A percentile compares a stretch with the other conserved stretches of the same genome.
These are phyloP conservation scores for Fusarium sp. DNA, from an alignment of 2,329 filamentous ascomycete genomes.

Conservation along the genomic window DNA sequence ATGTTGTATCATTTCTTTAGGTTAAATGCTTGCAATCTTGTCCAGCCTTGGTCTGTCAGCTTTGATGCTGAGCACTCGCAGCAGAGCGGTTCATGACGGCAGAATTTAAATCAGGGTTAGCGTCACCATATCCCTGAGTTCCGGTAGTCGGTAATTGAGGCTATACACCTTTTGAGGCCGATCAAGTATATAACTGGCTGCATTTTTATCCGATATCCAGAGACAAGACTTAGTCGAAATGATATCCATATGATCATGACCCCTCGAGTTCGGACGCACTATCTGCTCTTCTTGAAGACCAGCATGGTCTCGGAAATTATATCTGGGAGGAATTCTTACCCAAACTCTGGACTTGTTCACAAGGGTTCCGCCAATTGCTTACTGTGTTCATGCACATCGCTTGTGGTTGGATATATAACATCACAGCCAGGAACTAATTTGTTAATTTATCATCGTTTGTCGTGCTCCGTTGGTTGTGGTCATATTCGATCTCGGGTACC, in stretches of 20 bases:
- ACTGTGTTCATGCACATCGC: too few relatives aligned
- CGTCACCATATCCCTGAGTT: background rate
- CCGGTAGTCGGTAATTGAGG: too few relatives aligned
- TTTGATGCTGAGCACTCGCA: background rate
- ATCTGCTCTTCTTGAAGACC: rapidly evolving
- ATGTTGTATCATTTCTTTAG: background rate
- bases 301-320: background rate
- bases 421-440: too few relatives aligned
- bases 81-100: background rate
- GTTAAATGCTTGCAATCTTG: rapidly evolving
- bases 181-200: too few relatives aligned
- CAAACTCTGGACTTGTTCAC: background rate
- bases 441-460: too few relatives aligned
- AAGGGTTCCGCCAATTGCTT: too few relatives aligned
- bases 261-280: background rate
- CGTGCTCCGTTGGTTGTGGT: too few relatives aligned
- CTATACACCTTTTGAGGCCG: too few relatives aligned
- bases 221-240: background rate
- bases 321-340: background rate
- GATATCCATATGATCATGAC: rapidly evolving
- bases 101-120: background rate
- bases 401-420: too few relatives aligned
- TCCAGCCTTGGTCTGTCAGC: background rate
- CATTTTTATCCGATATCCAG: too few relatives aligned
- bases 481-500: too few relatives aligned